Base-by-base conservation (phyloP, 2,329 filamentous ascomycete species). In the Cladosporium velox region DNA sequence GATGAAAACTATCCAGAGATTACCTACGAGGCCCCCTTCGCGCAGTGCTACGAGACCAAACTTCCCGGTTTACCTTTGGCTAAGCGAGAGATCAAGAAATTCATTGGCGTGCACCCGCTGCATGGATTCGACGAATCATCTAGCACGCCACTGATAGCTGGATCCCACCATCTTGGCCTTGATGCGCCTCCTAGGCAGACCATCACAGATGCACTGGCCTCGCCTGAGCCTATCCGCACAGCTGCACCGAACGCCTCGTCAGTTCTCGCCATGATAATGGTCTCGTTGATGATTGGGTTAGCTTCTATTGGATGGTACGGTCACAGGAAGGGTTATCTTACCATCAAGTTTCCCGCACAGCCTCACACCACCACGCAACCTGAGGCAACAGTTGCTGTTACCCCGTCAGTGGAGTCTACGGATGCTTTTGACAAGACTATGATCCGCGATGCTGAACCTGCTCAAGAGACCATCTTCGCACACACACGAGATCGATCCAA, bases 1-100 rank as follows among this genome's bases (percentile, higher is more conserved):
- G 94, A 96, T 66, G 85, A 84, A 49, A 88, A 88, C 10, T 98
- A 97, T 72, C 95, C 95, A 3, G 85, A 94, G 11, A 92, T 97
- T 32, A 90, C 93, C 26, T 87, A 92, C 63, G 89, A 85, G 49
- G 88, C 87, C 4, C 80, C 83, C 28, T 79, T 81, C 68, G 87
- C 88, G 10, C 78, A 83, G 63, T 87, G 84, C 73, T 87, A 88
- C 69, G 81, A 82, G 24, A 62, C 58, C 24, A 57, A 57, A 21
- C 59, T 66, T 21, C 65, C 65, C 6, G 59, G 58, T 11, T n/a
- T 66, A 8, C 65, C 65, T 28, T 47, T 66, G 30, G 59, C 65
- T 28, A 66, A 66, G 59, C 41, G 65, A 38, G 65, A 66, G n/a
- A 52, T 61, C 34, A 66, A 63, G 52, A 59, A 63, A 41, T 75